These are phyloP conservation scores for Globisporangium iwayamae DNA, from an alignment of 352 stramenopile genomes.

Conservation along the genomic window DNA sequence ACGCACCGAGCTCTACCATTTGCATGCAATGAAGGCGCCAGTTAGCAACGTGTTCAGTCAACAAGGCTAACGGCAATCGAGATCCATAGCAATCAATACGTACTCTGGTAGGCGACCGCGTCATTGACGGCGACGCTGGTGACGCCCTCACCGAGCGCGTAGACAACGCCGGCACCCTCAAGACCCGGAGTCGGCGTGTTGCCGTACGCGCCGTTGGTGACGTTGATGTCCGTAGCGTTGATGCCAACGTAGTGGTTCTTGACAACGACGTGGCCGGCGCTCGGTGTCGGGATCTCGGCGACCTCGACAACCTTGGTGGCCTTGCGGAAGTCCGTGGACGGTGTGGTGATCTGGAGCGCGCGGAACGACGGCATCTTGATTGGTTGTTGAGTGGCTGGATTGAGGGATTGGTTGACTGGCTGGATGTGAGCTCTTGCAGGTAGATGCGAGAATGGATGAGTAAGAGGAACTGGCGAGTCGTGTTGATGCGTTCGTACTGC, in stretches of 20 bases:
- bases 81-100: background rate
- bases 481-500: no score
- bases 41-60: background rate
- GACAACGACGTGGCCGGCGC: constrained; percentile 29
- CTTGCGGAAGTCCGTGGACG: constrained; percentile 33
- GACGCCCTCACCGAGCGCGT: constrained; percentile 37
- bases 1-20: constrained; percentile 35
- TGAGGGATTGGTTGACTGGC: background rate
- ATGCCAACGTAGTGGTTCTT: constrained; percentile 56
- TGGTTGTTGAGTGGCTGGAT: background rate
- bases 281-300: constrained; percentile 21
- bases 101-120: constrained; percentile 44
- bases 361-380: constrained; percentile 27
- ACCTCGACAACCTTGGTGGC: constrained; percentile 31
- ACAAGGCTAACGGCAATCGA: background rate
- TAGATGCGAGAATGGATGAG: background rate
- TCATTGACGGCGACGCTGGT: constrained; percentile 40
- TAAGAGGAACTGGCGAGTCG: no score
- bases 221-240: constrained; percentile 57
- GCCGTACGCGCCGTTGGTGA: constrained; percentile 44
- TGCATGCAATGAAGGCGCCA: background rate
- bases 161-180: constrained; percentile 36
- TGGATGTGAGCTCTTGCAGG: background rate
- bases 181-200: constrained; percentile 27
- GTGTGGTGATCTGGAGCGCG: constrained; percentile 31